These are phyloP conservation scores for Licmophora abbreviata DNA, from an alignment of 108 stramenopile species.

Conservation along the genomic window DNA sequence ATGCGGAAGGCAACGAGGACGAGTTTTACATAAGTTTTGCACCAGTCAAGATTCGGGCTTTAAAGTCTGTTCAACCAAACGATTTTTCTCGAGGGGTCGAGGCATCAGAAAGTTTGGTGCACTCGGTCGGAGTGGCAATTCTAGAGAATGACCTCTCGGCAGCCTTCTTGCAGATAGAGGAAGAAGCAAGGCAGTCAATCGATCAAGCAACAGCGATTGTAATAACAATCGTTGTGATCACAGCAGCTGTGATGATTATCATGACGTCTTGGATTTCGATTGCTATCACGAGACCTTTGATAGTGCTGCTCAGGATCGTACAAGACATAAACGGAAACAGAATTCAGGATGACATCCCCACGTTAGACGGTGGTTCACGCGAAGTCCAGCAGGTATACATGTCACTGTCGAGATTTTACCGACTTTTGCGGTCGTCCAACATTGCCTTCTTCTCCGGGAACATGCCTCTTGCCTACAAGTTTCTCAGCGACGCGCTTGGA, in stretches of 20 bases:
- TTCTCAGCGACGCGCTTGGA: constrained; percentile 36
- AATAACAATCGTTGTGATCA: not conserved
- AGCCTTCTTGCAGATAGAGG: not conserved
- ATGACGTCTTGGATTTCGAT: constrained; percentile 20
- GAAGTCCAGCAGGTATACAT: constrained; percentile 39
- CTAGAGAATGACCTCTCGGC: constrained; percentile 6
- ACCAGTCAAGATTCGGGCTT: constrained; percentile 18
- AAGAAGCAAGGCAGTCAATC: constrained; percentile 1
- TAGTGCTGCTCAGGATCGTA: constrained; percentile 23
- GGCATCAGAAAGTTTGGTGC: constrained; percentile 14
- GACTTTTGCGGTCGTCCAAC: constrained; percentile 42
- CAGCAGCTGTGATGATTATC: not conserved
- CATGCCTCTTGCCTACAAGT: constrained; percentile 26
- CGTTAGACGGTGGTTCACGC: constrained; percentile 33
- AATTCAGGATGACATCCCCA: constrained; percentile 34
- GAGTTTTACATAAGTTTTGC: constrained; percentile 20
- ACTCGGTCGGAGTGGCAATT: constrained; percentile 22
- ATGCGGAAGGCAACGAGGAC: constrained; percentile 11
- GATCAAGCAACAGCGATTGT: not conserved
- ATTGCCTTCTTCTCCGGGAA: constrained; percentile 46
- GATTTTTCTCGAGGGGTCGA: constrained; percentile 31
- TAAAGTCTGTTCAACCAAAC: constrained; percentile 16
- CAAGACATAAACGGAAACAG: constrained; percentile 28
- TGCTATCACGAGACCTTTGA: constrained; percentile 21
- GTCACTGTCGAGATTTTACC: constrained; percentile 43